A percentile compares a stretch with the other conserved stretches of the same genome.
phyloP scores from a whole-genome alignment of 2,329 filamentous ascomycete genomes.

The Camptophora hylomeconis region DNA sequence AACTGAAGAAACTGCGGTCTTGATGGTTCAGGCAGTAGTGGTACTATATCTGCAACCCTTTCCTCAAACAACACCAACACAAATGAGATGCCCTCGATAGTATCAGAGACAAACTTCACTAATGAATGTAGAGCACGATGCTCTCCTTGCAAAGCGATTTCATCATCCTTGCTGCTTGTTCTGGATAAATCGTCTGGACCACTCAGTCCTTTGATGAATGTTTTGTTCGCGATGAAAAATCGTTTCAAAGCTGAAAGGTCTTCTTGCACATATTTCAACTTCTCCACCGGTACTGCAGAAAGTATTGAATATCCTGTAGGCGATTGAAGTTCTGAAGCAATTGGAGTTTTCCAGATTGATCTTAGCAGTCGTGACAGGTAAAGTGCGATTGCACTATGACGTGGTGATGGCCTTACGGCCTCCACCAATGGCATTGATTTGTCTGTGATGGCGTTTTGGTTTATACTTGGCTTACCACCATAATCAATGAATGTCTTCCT shows the following conservation, averaged over 20 bases:
- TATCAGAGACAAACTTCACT: slow-evolving; percentile 72
- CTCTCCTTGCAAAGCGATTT: slow-evolving; percentile 83
- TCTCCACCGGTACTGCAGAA: slow-evolving; percentile 53
- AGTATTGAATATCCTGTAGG: slow-evolving; percentile 49
- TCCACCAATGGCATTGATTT: slow-evolving; percentile 57
- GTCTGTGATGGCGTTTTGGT: slow-evolving; percentile 58
- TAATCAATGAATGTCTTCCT: slow-evolving; percentile 82
- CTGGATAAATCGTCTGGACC: slow-evolving; percentile 74
- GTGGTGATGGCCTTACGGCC: slow-evolving; percentile 71
- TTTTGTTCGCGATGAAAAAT: slow-evolving; percentile 78
- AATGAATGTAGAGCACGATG: slow-evolving; percentile 84
- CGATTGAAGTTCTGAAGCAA: slow-evolving; percentile 45
- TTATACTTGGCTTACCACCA: slow-evolving; percentile 73
- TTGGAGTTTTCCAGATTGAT: slow-evolving; percentile 70
- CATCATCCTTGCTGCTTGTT: slow-evolving; percentile 71
- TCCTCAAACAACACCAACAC: slow-evolving; percentile 92
- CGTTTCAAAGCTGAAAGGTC: slow-evolving; percentile 64
- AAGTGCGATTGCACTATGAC: slow-evolving; percentile 75
- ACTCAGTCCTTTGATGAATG: slow-evolving; percentile 86
- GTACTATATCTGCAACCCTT: slow-evolving; percentile 74
- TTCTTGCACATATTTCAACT: slow-evolving; percentile 65
- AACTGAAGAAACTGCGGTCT: slow-evolving; percentile 60
- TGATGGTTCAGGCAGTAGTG: slow-evolving; percentile 56
- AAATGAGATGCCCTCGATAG: slow-evolving; percentile 94
- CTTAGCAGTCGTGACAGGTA: slow-evolving; percentile 83